Conservation (phyloP, 139 green algal genomes). For the Ostreobium quekettii region DNA sequence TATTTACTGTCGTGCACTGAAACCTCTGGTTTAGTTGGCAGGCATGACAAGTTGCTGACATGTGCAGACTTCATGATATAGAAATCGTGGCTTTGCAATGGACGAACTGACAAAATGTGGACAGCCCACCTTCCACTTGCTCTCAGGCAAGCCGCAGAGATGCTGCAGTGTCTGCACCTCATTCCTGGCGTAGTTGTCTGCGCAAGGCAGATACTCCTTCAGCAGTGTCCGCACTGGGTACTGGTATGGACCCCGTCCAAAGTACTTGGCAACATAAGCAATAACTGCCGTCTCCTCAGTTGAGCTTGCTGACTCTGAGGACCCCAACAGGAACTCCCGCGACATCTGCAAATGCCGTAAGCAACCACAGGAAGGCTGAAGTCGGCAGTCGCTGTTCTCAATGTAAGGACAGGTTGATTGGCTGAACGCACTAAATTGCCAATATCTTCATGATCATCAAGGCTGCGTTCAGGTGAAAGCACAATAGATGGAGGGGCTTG, state of each 20-base stretch:
- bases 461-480: neutral
- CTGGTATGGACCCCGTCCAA: slow-evolving; percentile 49
- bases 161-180: slow-evolving; percentile 58
- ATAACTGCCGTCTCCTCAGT: slow-evolving; percentile 51
- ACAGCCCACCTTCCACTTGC: slow-evolving; percentile 46
- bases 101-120: too few relatives aligned
- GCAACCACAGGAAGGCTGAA: neutral
- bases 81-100: too few relatives aligned
- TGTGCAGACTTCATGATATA: too few relatives aligned
- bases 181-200: slow-evolving; percentile 51
- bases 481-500: neutral
- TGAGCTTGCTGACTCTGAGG: neutral
- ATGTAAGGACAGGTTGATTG: neutral
- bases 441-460: neutral
- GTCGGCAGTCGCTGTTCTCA: slow-evolving; percentile 16
- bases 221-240: slow-evolving; percentile 40
- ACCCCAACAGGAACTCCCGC: slow-evolving; percentile 1
- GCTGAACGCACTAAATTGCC: neutral
- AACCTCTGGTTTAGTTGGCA: too few relatives aligned
- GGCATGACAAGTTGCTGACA: too few relatives aligned
- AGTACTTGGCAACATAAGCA: slow-evolving; percentile 48
- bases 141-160: slow-evolving; percentile 35
- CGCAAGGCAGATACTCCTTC: slow-evolving; percentile 67
- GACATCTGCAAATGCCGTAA: neutral
- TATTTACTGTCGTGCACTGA: too few relatives aligned